Percentiles rank a stretch among this genome's conserved stretches.
Conservation (phyloP, 1,284 basidiomycete genomes). For the Ustilago lituana region DNA sequence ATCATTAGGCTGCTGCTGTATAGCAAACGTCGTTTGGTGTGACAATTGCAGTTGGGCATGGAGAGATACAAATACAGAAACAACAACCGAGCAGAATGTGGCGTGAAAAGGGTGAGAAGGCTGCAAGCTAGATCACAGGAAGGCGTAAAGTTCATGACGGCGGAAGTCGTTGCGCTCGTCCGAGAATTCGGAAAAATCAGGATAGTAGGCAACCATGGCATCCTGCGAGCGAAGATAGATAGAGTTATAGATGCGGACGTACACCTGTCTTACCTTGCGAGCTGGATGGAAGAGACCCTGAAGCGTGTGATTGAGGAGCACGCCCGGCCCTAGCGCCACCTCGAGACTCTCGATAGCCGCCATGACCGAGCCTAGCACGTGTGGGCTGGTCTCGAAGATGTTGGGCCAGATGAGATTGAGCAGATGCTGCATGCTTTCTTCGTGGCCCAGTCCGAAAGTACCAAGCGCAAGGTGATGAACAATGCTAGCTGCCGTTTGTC, state of each 20-base stretch:
- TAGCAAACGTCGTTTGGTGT: no score
- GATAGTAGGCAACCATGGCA: slow-evolving; percentile 92
- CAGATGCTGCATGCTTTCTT: slow-evolving; percentile 95
- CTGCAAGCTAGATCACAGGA: slow-evolving; percentile 30
- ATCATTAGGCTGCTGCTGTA: no score
- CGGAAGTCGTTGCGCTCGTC: slow-evolving; percentile 61
- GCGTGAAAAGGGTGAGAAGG: no score
- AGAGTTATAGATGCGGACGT: slow-evolving; percentile 81
- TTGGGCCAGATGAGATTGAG: slow-evolving; percentile 99
- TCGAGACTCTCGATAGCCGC: slow-evolving; percentile 92
- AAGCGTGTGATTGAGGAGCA: slow-evolving; percentile 80
- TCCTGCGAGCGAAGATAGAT: slow-evolving; percentile 83
- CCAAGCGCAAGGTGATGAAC: slow-evolving; percentile 98
- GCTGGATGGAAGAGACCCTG: slow-evolving; percentile 75
- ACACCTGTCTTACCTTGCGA: slow-evolving; percentile 88
- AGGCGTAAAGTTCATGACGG: slow-evolving; percentile 57
- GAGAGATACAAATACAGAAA: no score
- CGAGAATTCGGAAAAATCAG: slow-evolving; percentile 68
- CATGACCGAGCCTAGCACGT: slow-evolving; percentile 86
- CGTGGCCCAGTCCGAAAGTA: slow-evolving; percentile 94
- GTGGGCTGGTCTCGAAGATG: slow-evolving; percentile 96
- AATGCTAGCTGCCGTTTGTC: slow-evolving; percentile 98
- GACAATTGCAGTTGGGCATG: no score
- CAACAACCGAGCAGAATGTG: no score
- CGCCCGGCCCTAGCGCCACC: slow-evolving; percentile 90